Base-by-base conservation (phyloP, 2,329 filamentous ascomycete genomes). In the Hymenoscyphus albidus region DNA sequence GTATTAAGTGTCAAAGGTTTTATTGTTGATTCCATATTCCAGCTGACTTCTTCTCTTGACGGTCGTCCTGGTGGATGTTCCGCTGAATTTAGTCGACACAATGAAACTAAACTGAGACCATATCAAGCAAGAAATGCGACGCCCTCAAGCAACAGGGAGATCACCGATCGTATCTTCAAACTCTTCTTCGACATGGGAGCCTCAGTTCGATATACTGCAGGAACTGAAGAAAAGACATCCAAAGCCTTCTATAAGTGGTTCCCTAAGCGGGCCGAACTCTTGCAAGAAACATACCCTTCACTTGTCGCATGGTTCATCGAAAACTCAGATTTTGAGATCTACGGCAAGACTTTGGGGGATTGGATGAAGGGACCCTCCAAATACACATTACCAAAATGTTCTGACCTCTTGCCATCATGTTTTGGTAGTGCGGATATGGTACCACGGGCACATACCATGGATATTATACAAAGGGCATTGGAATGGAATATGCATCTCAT, bases 401-500 rank as follows among this genome's bases (percentile, higher is more conserved):
- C n/a, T n/a, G 42, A 44, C 16, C 42, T n/a, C 16, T n/a, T 16
- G n/a, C 42, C 42, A 44, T 44, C 42, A 16, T 44, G 42, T 18
- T 44, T 44, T 44, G 16, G 42, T 18, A 18, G 16, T n/a, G 42
- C 42, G 9, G 42, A 44, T 44, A 3, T 44, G 16, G 42, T 18
- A 18, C 42, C 42, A 13, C 18, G 18, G 12, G 32, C 10, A n/a
- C 16, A 59, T 13, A 59, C 18, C 10, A 39, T 39, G 16, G 7
- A 35, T 39, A 42, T 40, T 13, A 42, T 59, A 12, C n/a, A 59
- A 14, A 35, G 39, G 39, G 13, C 35, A 1, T 59, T 40, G n/a
- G 32, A 59, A 9, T 59, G 57, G 57, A 40, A 40, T 22, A 59
- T 59, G 57, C 14, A 32, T n/a, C 39, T 59, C 13, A 40, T 59